Conservation (phyloP, 306 rosid species). For the Quillaja saponaria region DNA sequence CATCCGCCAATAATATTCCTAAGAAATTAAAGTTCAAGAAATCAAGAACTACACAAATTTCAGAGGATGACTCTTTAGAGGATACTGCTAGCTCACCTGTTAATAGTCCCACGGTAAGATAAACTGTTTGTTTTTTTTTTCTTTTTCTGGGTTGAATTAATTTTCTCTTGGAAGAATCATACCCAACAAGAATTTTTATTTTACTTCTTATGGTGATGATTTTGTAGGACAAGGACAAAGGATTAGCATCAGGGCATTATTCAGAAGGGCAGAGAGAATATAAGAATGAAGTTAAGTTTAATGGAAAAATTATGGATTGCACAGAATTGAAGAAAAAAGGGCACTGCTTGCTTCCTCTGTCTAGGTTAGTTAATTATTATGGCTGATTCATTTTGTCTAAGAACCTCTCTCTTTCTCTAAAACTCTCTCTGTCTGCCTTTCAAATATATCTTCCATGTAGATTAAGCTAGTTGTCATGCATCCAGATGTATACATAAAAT, state of each 20-base stretch:
- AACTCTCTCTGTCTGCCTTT: background rate
- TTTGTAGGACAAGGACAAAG: conserved; percentile 43
- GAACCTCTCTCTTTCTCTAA: background rate
- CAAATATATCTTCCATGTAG: too few species aligned
- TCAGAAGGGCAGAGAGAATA: conserved; percentile 42
- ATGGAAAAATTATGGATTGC: conserved; percentile 40
- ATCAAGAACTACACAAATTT: conserved; percentile 49
- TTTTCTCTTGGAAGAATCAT: background rate
- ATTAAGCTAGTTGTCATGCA: too few species aligned
- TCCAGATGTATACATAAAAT: too few species aligned
- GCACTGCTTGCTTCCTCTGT: conserved; percentile 76
- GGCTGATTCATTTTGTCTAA: background rate
- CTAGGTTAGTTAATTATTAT: conserved; percentile 59
- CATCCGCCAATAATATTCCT: conserved; percentile 37
- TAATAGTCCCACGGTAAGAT: conserved; percentile 83
- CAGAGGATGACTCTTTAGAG: conserved; percentile 68
- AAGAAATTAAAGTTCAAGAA: conserved; percentile 57
- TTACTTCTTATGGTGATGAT: conserved; percentile 9
- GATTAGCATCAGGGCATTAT: conserved; percentile 34
- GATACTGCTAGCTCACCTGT: conserved; percentile 95
- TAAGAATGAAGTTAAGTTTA: conserved; percentile 28
- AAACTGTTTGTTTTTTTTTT: background rate
- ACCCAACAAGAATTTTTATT: background rate
- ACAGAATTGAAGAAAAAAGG: conserved; percentile 65
- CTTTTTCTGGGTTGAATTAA: background rate